phyloP scores from a whole-genome alignment of 495 filamentous ascomycete species.

The Astrothelium subdiscretum region DNA sequence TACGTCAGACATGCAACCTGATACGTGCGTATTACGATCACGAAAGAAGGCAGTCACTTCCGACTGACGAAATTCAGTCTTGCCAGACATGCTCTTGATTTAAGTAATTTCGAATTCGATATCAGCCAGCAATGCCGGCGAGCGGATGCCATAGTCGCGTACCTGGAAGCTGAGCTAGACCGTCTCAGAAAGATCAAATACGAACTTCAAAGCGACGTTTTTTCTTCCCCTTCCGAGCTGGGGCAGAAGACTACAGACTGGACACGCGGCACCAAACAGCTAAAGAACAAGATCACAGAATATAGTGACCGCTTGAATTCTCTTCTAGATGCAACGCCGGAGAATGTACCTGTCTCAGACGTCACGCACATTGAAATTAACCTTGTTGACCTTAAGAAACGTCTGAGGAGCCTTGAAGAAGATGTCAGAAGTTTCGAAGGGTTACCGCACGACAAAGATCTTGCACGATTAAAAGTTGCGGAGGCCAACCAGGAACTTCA shows the following conservation, averaged over 20 bases:
- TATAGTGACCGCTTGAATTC: conserved; percentile 35
- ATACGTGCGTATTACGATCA: conserved; percentile 8
- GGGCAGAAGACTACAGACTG: conserved; percentile 50
- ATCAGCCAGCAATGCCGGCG: conserved; percentile 1
- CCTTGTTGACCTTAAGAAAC: background rate
- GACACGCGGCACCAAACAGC: conserved; percentile 47
- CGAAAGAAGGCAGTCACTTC: background rate
- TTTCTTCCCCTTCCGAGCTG: conserved; percentile 39
- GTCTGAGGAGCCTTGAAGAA: background rate
- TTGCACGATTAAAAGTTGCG: background rate
- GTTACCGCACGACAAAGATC: background rate
- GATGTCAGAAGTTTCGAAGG: background rate
- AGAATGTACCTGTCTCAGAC: background rate
- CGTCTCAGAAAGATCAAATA: conserved; percentile 26
- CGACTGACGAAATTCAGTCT: conserved; percentile 1
- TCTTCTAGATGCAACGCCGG: background rate
- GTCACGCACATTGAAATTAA: background rate
- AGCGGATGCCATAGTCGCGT: conserved; percentile 5
- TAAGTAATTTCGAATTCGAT: conserved; percentile 6
- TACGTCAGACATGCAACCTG: conserved; percentile 9
- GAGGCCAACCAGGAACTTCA: background rate
- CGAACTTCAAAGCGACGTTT: conserved; percentile 28
- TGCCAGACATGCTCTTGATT: background rate
- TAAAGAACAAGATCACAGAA: conserved; percentile 46
- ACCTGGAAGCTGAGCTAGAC: conserved; percentile 7